phyloP scores from a whole-genome alignment of 1,284 basidiomycete genomes.

The Moniliophthora roreri region DNA sequence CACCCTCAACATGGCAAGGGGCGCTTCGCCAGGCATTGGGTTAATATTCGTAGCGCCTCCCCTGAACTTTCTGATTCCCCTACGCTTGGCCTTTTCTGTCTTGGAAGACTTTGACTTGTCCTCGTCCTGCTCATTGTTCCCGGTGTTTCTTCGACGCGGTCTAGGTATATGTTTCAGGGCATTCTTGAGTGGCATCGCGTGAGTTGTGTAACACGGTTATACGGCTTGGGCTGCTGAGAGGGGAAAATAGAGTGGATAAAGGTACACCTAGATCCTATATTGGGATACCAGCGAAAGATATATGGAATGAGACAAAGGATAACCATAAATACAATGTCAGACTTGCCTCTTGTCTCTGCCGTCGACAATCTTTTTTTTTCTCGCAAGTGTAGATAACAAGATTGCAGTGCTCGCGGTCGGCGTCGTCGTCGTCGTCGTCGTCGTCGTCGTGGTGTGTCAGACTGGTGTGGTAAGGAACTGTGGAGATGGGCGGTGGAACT shows the following conservation, averaged over 20 bases:
- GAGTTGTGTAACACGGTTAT: not conserved
- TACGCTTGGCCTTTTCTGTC: slow-evolving; percentile 29
- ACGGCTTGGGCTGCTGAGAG: not conserved
- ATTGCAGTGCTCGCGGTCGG: too few species aligned
- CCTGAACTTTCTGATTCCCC: slow-evolving; percentile 7
- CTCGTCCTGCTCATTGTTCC: slow-evolving; percentile 22
- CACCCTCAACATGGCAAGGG: slow-evolving; percentile 63
- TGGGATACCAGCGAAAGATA: too few species aligned
- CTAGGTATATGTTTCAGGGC: slow-evolving; percentile 2
- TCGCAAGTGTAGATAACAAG: too few species aligned
- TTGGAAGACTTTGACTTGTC: slow-evolving; percentile 11
- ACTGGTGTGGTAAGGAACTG: too few species aligned
- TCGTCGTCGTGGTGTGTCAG: too few species aligned
- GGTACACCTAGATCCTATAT: too few species aligned
- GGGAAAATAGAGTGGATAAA: not conserved
- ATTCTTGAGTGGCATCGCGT: slow-evolving; percentile 3
- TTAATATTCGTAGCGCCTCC: slow-evolving; percentile 1
- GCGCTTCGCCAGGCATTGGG: slow-evolving; percentile 60
- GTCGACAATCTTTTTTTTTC: too few species aligned
- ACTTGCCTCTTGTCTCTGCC: too few species aligned
- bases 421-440: too few species aligned
- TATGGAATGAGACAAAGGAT: too few species aligned
- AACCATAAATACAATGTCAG: too few species aligned
- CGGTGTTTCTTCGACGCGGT: slow-evolving; percentile 17
- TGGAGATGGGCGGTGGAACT: too few species aligned